These are phyloP conservation scores for Rhodosporidiobolus sp. DNA, from an alignment of 768 basidiomycete species.

Conservation along the genomic window DNA sequence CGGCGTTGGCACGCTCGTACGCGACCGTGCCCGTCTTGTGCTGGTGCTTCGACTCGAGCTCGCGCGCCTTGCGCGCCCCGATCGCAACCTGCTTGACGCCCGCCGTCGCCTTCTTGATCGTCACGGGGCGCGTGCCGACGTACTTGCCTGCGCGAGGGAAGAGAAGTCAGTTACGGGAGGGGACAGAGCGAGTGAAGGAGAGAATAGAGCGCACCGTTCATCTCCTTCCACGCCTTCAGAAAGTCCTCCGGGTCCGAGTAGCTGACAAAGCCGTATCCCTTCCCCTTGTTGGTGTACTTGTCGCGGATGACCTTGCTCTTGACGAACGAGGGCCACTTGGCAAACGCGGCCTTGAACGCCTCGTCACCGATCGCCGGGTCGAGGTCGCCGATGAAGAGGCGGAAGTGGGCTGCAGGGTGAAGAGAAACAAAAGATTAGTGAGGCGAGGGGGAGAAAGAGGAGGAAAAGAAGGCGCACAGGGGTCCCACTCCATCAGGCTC, in stretches of 20 bases:
- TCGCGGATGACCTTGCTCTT: slow-evolving; percentile 95
- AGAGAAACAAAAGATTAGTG: neutral
- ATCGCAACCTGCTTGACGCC: slow-evolving; percentile 88
- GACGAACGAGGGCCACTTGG: slow-evolving; percentile 72
- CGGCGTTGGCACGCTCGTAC: slow-evolving; percentile 36
- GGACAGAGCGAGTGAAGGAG: neutral
- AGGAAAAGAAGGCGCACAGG: slow-evolving; percentile 60
- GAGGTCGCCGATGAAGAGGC: slow-evolving; percentile 93
- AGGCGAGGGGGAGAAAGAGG: neutral
- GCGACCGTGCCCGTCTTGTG: slow-evolving; percentile 34
- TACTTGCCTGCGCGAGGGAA: slow-evolving; percentile 69
- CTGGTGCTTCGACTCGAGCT: slow-evolving; percentile 88
- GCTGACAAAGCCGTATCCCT: slow-evolving; percentile 86
- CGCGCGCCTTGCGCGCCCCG: slow-evolving; percentile 84
- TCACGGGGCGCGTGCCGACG: slow-evolving; percentile 86
- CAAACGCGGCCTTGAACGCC: slow-evolving; percentile 83
- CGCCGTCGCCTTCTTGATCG: slow-evolving; percentile 84
- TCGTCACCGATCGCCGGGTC: slow-evolving; percentile 98
- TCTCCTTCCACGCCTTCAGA: slow-evolving; percentile 97
- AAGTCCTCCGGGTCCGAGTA: slow-evolving; percentile 99
- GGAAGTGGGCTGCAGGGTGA: slow-evolving; percentile 55
- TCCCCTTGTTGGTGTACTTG: slow-evolving; percentile 90
- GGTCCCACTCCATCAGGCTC: slow-evolving; percentile 94
- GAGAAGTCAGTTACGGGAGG: no score
- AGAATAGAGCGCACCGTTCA: slow-evolving; percentile 70